A percentile compares a stretch with the other conserved stretches of the same genome.
These are phyloP conservation scores for Cymbopogon flexuosus DNA, from an alignment of 202 grass and related monocot species.

Conservation along the genomic window DNA sequence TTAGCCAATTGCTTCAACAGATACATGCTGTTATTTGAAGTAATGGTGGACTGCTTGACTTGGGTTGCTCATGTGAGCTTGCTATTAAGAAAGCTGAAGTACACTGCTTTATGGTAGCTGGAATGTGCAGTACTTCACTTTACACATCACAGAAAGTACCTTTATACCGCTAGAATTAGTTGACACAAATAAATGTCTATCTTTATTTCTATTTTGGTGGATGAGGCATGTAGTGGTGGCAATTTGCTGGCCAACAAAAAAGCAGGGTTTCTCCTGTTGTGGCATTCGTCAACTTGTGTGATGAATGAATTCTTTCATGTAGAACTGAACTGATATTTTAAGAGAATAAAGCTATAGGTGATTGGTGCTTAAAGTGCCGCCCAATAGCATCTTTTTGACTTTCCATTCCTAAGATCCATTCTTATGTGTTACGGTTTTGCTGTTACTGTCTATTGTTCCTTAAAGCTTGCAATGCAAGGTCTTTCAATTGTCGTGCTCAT, in stretches of 20 bases:
- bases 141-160: conserved; percentile 1
- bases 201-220: conserved; percentile 5
- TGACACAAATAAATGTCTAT: background rate
- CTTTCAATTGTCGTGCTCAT: conserved; percentile 10
- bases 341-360: conserved; percentile 14
- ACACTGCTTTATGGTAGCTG: background rate
- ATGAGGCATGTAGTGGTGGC: background rate
- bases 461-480: background rate
- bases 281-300: conserved; percentile 22
- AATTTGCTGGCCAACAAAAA: conserved; percentile 19
- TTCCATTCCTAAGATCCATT: background rate
- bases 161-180: background rate
- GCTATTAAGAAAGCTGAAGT: conserved; percentile 23
- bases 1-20: conserved; percentile 6
- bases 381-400: background rate
- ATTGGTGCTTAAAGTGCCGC: conserved; percentile 19
- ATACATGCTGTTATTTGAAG: conserved; percentile 6
- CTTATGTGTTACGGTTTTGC: conserved; percentile 10
- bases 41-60: background rate
- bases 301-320: background rate
- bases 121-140: conserved; percentile 6
- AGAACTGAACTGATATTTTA: conserved; percentile 7
- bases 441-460: conserved; percentile 17
- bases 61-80: background rate
- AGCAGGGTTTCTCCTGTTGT: background rate